A percentile compares a stretch with the other conserved stretches of the same genome.
phyloP scores from a whole-genome alignment of 2,329 filamentous ascomycete genomes.

The Trichoderma aggressivum region DNA sequence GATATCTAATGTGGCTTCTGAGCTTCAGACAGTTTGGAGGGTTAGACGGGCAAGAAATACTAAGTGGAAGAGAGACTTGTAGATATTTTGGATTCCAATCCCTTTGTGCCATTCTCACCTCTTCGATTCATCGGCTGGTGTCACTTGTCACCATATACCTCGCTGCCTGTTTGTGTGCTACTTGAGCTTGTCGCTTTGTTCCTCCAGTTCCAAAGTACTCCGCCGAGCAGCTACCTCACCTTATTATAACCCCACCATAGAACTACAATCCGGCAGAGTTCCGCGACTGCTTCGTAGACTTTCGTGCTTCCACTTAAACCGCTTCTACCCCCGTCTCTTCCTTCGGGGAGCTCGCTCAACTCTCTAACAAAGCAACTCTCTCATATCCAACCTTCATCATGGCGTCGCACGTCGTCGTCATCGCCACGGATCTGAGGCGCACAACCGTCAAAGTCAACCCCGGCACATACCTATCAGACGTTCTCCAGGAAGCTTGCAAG shows the following conservation, averaged over 20 bases:
- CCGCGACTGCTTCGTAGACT: not conserved
- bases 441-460: conserved; percentile 80
- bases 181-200: not conserved
- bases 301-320: not conserved
- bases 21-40: not conserved
- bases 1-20: conserved; percentile 9
- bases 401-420: conserved; percentile 85
- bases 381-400: conserved; percentile 45
- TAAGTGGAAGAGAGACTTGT: not conserved
- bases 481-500: conserved; percentile 81
- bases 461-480: conserved; percentile 75
- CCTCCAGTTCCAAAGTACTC: not conserved
- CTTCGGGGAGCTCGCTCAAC: not conserved
- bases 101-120: not conserved
- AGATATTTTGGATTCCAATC: not conserved
- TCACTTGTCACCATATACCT: not conserved
- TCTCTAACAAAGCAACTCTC: not conserved
- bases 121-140: not conserved
- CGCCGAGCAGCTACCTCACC: not conserved
- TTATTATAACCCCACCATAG: not conserved
- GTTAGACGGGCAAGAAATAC: not conserved
- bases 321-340: not conserved
- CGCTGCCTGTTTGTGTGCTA: not conserved
- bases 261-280: not conserved
- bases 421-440: conserved; percentile 74